A percentile compares a stretch with the other conserved stretches of the same genome.
These are phyloP conservation scores for Diutina siamensis DNA, from an alignment of 1,139 yeast species.

Conservation along the genomic window DNA sequence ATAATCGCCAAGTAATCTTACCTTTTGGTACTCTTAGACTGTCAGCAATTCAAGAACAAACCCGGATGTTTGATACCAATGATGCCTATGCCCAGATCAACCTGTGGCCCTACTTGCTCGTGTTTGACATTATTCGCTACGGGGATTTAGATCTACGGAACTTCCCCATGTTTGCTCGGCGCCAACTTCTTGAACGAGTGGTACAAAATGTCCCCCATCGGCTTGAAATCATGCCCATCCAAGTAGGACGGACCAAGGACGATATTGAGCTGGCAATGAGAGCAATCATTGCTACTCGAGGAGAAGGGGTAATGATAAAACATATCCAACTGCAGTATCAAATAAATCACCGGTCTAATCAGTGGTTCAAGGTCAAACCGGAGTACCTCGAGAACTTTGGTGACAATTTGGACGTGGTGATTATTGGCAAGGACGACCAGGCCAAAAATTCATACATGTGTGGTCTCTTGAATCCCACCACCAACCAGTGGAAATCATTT, in stretches of 20 bases:
- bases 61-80: conserved; percentile 21
- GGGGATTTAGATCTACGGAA: conserved; percentile 54
- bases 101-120: conserved; percentile 48
- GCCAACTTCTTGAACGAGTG: conserved; percentile 35
- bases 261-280: conserved; percentile 49
- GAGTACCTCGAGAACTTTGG: conserved; percentile 82
- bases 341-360: conserved; percentile 45
- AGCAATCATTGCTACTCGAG: conserved; percentile 46
- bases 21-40: conserved; percentile 77
- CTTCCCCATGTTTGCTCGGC: conserved; percentile 45
- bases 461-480: conserved; percentile 39
- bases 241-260: conserved; percentile 29
- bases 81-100: conserved; percentile 11
- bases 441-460: conserved; percentile 67
- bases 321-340: conserved; percentile 47
- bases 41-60: conserved; percentile 49
- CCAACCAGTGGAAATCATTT: conserved; percentile 38
- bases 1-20: conserved; percentile 40
- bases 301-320: conserved; percentile 81
- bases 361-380: conserved; percentile 86
- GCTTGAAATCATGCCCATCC: conserved; percentile 44
- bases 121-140: conserved; percentile 60
- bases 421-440: conserved; percentile 71
- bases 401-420: conserved; percentile 68
- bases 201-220: conserved; percentile 37